phyloP scores from a whole-genome alignment of 805 yeast genomes.

The Kurtzmaniella fragi region DNA sequence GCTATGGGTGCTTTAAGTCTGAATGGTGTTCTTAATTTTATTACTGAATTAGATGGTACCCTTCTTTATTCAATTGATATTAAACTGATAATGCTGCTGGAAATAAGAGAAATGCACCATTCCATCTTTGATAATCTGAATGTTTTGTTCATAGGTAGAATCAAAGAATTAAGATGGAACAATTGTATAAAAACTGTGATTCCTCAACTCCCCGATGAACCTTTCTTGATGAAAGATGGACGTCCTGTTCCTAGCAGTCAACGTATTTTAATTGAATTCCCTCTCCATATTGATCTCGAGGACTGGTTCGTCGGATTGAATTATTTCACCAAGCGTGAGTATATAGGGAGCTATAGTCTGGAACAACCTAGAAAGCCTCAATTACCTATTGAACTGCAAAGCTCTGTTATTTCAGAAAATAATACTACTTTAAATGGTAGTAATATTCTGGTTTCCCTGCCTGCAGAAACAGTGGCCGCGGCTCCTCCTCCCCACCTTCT shows the following conservation, averaged over 20 bases:
- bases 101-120: constrained; percentile 58
- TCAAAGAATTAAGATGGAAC: constrained; percentile 47
- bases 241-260: constrained; percentile 26
- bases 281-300: constrained; percentile 63
- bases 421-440: background rate
- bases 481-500: constrained; percentile 7
- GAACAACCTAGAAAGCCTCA: background rate
- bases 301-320: constrained; percentile 71
- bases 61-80: constrained; percentile 55
- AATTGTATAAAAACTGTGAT: constrained; percentile 31
- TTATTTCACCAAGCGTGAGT: constrained; percentile 59
- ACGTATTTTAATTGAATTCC: constrained; percentile 55
- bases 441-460: background rate
- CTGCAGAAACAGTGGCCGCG: background rate
- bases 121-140: constrained; percentile 58
- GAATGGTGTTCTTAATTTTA: constrained; percentile 55
- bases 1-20: constrained; percentile 67
- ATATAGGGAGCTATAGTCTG: constrained; percentile 27
- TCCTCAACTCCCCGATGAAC: constrained; percentile 11
- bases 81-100: constrained; percentile 48
- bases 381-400: background rate
- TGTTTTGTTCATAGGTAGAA: constrained; percentile 52
- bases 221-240: constrained; percentile 31
- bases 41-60: constrained; percentile 61
- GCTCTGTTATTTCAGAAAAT: constrained; percentile 1